Conservation (phyloP, 2,329 filamentous ascomycete species). For the Dothistroma pini region DNA sequence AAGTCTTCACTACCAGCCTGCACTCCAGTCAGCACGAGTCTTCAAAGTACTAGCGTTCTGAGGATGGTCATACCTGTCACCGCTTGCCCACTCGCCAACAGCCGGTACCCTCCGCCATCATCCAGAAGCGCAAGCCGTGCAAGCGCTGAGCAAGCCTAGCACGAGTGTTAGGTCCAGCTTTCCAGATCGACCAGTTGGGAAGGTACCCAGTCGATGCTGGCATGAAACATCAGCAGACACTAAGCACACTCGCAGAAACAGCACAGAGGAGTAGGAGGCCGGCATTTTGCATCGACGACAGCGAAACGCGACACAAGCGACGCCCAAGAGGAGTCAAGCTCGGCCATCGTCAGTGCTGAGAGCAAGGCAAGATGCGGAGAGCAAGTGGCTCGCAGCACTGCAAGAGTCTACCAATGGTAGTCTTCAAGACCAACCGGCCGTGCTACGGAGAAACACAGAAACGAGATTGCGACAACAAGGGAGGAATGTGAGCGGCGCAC, state of each 20-base stretch:
- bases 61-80: neutral
- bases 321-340: neutral
- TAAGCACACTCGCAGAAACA: neutral
- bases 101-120: neutral
- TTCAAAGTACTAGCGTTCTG: neutral
- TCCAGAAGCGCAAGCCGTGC: neutral
- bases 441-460: neutral
- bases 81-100: neutral
- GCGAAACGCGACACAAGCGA: neutral
- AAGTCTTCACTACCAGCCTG: neutral
- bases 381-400: neutral
- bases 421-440: neutral
- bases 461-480: neutral
- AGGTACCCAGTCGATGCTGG: neutral
- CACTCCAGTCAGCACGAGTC: neutral
- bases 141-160: neutral
- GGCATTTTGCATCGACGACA: neutral
- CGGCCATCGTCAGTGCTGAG: neutral
- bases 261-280: neutral
- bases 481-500: neutral
- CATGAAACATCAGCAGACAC: neutral
- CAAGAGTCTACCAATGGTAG: neutral
- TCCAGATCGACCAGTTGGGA: neutral
- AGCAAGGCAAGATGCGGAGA: neutral
- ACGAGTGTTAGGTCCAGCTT: neutral